Percentiles rank a stretch among this genome's conserved stretches.
phyloP scores from a whole-genome alignment of 495 filamentous ascomycete genomes.

The Friedmanniomyces simplex region DNA sequence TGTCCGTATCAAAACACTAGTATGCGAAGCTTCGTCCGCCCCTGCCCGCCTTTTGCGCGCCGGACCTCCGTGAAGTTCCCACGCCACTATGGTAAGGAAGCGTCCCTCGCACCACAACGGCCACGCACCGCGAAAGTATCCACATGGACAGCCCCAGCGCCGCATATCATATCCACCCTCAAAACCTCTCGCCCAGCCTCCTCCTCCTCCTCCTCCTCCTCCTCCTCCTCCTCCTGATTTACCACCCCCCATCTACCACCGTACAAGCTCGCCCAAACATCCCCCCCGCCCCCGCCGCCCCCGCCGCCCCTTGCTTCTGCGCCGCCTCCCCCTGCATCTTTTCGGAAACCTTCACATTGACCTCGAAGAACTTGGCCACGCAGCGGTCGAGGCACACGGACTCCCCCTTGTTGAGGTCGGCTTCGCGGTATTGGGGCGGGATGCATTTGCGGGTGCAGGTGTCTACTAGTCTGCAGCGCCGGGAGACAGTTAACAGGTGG shows the following conservation, averaged over 20 bases:
- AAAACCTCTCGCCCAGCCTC: too few relatives aligned
- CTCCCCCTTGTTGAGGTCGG: conserved; percentile 96
- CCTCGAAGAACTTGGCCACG: conserved; percentile 94
- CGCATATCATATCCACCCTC: too few relatives aligned
- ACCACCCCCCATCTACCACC: too few relatives aligned
- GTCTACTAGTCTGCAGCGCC: conserved; percentile 54
- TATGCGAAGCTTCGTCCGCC: too few relatives aligned
- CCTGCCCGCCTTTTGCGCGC: too few relatives aligned
- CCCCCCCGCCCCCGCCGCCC: conserved; percentile 29
- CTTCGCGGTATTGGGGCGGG: conserved; percentile 80
- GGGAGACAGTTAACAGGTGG: conserved; percentile 2
- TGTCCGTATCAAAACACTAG: neutral
- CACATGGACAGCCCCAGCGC: too few relatives aligned
- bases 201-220: too few relatives aligned
- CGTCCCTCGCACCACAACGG: too few relatives aligned
- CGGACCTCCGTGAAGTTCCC: too few relatives aligned
- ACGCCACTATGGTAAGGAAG: too few relatives aligned
- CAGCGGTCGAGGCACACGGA: conserved; percentile 95
- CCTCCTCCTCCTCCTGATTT: neutral
- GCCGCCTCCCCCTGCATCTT: conserved; percentile 64
- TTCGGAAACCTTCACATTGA: conserved; percentile 82
- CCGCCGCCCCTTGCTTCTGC: conserved; percentile 34
- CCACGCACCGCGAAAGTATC: too few relatives aligned
- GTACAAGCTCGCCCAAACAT: conserved; percentile 11
- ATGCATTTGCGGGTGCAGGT: conserved; percentile 91